phyloP scores from a whole-genome alignment of 2,329 filamentous ascomycete genomes.

The Chrysoporthe austroafricana region DNA sequence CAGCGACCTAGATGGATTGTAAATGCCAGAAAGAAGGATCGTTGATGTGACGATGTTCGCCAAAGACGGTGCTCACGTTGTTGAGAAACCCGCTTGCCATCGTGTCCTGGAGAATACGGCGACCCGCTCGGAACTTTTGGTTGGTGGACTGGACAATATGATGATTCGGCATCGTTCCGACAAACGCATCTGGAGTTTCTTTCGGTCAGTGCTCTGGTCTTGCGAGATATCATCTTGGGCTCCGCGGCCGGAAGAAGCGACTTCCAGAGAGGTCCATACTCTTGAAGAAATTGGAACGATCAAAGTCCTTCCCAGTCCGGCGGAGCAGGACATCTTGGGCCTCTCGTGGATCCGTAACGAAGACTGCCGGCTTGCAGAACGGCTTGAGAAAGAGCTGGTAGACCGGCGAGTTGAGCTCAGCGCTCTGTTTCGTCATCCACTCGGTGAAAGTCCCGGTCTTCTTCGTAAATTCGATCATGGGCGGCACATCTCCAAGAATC shows the following conservation, averaged over 20 bases:
- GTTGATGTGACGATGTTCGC: not conserved
- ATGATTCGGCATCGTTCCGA: constrained; percentile 19
- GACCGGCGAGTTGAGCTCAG: constrained; percentile 22
- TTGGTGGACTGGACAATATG: constrained; percentile 21
- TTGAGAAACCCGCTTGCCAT: constrained; percentile 24
- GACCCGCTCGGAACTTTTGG: constrained; percentile 21
- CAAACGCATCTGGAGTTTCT: constrained; percentile 26
- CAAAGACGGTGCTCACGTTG: constrained; percentile 37
- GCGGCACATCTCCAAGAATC: constrained; percentile 27
- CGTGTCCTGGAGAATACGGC: constrained; percentile 22
- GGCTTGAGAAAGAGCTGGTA: constrained; percentile 29
- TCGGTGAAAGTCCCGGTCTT: constrained; percentile 11
- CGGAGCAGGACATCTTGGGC: constrained; percentile 27
- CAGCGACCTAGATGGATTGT: constrained; percentile 11
- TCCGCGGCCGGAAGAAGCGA: not conserved
- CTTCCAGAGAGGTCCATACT: not conserved
- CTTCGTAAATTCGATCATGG: constrained; percentile 14
- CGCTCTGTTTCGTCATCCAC: constrained; percentile 20
- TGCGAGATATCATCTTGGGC: not conserved
- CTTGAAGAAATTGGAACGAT: constrained; percentile 18
- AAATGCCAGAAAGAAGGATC: not conserved
- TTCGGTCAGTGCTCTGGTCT: not conserved
- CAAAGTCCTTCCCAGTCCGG: constrained; percentile 26
- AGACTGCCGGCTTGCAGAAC: constrained; percentile 18
- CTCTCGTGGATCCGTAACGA: constrained; percentile 27